Evolutionary conservation across 305 asterid genomes (phyloP).

Genomic region (Caryopteris hybrid): DNA sequence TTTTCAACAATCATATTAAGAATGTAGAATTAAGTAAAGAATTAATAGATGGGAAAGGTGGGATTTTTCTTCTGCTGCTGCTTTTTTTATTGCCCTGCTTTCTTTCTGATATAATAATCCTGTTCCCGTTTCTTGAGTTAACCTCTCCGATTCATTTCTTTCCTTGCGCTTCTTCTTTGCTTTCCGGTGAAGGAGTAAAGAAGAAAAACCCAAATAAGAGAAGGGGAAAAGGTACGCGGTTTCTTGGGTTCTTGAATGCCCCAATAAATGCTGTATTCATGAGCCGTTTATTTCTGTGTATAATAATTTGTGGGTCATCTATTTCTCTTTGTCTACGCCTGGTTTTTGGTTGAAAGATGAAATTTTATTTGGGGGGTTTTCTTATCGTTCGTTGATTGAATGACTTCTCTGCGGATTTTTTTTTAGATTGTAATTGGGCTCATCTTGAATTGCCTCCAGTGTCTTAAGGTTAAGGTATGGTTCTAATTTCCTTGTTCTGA

Average conservation of each 20-base stretch:
- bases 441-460: neutral
- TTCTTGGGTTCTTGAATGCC: neutral
- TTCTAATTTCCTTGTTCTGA: neutral
- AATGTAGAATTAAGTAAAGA: neutral
- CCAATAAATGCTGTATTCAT: conserved; percentile 19
- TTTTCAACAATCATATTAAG: neutral
- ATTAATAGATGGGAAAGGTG: conserved; percentile 17
- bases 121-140: conserved; percentile 14
- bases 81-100: neutral
- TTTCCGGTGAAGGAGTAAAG: conserved; percentile 34
- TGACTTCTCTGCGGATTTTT: neutral
- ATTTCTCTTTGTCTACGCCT: neutral
- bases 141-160: conserved; percentile 11
- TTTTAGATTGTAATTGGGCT: neutral
- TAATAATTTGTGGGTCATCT: conserved; percentile 3
- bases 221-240: conserved; percentile 27
- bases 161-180: conserved; percentile 21
- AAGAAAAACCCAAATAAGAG: conserved; percentile 2
- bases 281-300: neutral
- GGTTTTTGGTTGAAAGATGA: conserved; percentile 1
- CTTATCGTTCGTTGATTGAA: conserved; percentile 5
- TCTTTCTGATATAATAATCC: conserved; percentile 11
- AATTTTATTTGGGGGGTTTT: neutral
- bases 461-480: conserved; percentile 13
- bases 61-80: conserved; percentile 11